phyloP scores from a whole-genome alignment of 1,139 yeast species.

The Pichia sp. region DNA sequence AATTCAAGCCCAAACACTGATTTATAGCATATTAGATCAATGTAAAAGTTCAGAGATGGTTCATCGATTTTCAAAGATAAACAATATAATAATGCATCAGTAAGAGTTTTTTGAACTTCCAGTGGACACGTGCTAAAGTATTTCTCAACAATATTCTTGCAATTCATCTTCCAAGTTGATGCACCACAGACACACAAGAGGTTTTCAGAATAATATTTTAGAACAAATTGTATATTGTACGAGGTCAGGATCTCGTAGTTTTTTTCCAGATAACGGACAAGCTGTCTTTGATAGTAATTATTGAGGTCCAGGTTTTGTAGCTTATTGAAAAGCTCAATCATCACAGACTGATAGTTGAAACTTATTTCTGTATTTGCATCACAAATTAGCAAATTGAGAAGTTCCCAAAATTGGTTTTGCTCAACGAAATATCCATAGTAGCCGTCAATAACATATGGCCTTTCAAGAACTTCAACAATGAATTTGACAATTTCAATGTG shows the following conservation, averaged over 20 bases:
- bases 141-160: constrained; percentile 36
- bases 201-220: constrained; percentile 38
- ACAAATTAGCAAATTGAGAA: constrained; percentile 11
- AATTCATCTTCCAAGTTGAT: constrained; percentile 46
- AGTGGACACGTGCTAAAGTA: constrained; percentile 41
- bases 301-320: constrained; percentile 11
- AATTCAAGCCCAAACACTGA: constrained; percentile 10
- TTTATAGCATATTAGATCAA: constrained; percentile 13
- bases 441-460: constrained; percentile 9
- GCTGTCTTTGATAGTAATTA: constrained; percentile 4
- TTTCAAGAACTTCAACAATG: constrained; percentile 13
- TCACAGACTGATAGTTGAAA: constrained; percentile 4
- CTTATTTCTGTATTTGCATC: neutral
- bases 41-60: constrained; percentile 12
- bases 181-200: constrained; percentile 48
- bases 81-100: constrained; percentile 37
- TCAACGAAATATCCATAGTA: constrained; percentile 12
- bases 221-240: constrained; percentile 16
- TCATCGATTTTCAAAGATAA: constrained; percentile 15
- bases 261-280: constrained; percentile 13
- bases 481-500: constrained; percentile 15
- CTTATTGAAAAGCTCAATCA: constrained; percentile 14
- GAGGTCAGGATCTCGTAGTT: constrained; percentile 14
- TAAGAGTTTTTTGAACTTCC: constrained; percentile 37
- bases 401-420: constrained; percentile 15